Evolutionary conservation across 2,329 filamentous ascomycete genomes (phyloP), one percentile per base, ranked within the genome.

Genomic region (Pochonia chlamydosporia): DNA sequence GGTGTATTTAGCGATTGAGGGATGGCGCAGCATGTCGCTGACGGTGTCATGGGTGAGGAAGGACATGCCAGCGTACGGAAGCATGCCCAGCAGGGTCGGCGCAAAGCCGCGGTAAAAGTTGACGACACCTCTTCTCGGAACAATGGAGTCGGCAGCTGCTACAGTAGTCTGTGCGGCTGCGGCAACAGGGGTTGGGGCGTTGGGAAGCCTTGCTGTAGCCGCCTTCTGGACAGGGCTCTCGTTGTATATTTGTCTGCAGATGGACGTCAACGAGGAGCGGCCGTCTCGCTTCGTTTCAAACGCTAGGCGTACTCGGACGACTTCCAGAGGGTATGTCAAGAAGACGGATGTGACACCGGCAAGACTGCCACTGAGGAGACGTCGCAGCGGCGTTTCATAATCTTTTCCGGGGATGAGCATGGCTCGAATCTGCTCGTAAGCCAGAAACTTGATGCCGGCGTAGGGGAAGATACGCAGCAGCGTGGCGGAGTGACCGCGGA

Each of bases 81-180:
- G 73, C 92, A 99, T 99, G 57, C 93, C 93, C 50, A 95, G 75
- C 5, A 99, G 68, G 0, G 93, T 97, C 0, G 92, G 88, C 0
- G 83, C 81, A 65, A 99, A 99, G 43, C 93, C 93, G 42, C 93
- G 83, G 68, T 96, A 99, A 65, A 99, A 99, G 66, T 99, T 99
- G 47, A 81, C 68, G 1, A 97, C 64, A 4, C 92, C 92, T 10
- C 76, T 77, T 23, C 73, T 75, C 1, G 87, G 84, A 3, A 63
- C 72, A 1, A 81, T 69, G 0, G 70, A 64, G 11, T 70, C 62
- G 2, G 71, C 64, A 1, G 52, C 70, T 0, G 70, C 64, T 2
- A 72, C 62, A 4, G 71, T 63, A 10, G 73, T 68, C 4, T 71
- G 67, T 2, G 70, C 65, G 4, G 67, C 58, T 5, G 73, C 61